Evolutionary conservation across 768 basidiomycete species (phyloP), one percentile per base, ranked within the genome.

Genomic region (Fomitopsis serialis): DNA sequence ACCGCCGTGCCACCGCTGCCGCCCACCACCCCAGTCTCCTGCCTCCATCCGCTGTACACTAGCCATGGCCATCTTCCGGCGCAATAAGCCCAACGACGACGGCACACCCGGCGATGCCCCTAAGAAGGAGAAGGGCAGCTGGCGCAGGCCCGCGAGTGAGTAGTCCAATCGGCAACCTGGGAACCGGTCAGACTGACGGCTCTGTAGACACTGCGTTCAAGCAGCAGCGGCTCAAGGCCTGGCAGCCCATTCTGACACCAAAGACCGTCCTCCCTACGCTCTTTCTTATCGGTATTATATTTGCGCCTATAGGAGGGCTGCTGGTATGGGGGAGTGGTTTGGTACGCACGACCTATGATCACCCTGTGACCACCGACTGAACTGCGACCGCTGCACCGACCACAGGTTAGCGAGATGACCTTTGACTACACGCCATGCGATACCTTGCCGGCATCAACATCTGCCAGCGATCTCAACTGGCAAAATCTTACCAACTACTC

Each of bases 231-330:
- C 82, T 99, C 66, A 98, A 98, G 75, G 97, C 97, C 65, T 99
- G 97, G 97, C 97, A 99, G 78, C 97, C 97, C 9, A 98, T 99
- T 67, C 80, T 98, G 45, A 98, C 95, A 4, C 97, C 97, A 4
- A 95, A 95, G 71, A 97, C 94, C 1, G 97, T 99, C 21, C 81
- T 99, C 15, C 97, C 97, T 2, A 96, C 94, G 0, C 81, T 99
- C 44, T 95, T 99, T 71, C 83, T 98, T 65, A 84, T 98, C 62
- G 97, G 92, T 43, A 77, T 99, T 60, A 72, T 98, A 58, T 99
- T 99, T 67, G 96, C 91, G 0, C 95, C 94, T 51, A 95, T 99
- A 61, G 97, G 97, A 22, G 97, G 87, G 53, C 77, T 98, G 46
- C 82, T 98, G 48, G 82, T 98, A 55, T 98, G 95, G 92, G 97